Percentiles rank a stretch among this genome's conserved stretches.
These are phyloP conservation scores for Penicillium nucicola DNA, from an alignment of 495 filamentous ascomycete genomes.

Conservation along the genomic window DNA sequence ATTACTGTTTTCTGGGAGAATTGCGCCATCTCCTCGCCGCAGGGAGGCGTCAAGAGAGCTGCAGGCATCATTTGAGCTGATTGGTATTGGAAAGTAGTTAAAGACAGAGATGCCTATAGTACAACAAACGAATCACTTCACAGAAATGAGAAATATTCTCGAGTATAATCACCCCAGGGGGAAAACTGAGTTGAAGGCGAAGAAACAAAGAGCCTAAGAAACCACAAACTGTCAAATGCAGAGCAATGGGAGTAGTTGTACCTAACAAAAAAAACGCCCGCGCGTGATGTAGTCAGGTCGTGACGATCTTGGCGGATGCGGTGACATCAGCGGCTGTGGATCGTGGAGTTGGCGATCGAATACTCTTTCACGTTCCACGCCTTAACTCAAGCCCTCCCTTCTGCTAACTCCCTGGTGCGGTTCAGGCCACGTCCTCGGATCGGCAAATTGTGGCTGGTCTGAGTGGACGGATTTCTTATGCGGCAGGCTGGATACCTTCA, in stretches of 20 bases:
- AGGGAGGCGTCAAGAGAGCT: not conserved
- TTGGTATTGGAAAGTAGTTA: not conserved
- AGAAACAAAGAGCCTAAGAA: not conserved
- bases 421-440: too few species aligned
- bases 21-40: slow-evolving; percentile 68
- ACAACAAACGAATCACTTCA: not conserved
- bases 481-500: too few species aligned
- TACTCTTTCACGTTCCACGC: not conserved
- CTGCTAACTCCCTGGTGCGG: too few species aligned
- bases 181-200: too few species aligned
- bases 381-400: not conserved
- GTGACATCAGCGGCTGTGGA: slow-evolving; percentile 7
- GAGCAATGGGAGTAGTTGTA: not conserved
- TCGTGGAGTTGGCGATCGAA: not conserved
- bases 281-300: not conserved
- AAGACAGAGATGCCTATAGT: not conserved
- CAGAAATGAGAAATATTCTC: too few species aligned
- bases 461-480: too few species aligned
- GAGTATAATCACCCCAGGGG: too few species aligned
- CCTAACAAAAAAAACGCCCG: not conserved
- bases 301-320: slow-evolving; percentile 1
- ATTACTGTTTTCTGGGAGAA: slow-evolving; percentile 97
- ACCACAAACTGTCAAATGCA: too few species aligned
- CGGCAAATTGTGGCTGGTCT: too few species aligned
- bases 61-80: not conserved